phyloP scores from a whole-genome alignment of 805 yeast species.

The Spathaspora arborariae region DNA sequence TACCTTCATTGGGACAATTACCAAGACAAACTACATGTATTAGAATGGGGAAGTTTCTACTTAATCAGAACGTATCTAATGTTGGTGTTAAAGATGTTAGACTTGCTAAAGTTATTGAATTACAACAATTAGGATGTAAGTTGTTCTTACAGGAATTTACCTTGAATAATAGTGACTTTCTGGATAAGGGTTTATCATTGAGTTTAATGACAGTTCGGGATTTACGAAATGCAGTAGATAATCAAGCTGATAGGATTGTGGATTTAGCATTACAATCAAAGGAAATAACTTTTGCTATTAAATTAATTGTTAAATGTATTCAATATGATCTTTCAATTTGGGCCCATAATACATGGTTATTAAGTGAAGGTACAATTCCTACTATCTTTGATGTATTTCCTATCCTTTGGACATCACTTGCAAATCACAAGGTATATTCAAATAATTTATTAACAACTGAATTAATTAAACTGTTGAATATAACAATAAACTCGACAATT shows the following conservation, averaged over 20 bases:
- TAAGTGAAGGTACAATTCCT: conserved; percentile 18
- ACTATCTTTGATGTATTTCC: conserved; percentile 32
- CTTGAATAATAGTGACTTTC: conserved; percentile 4
- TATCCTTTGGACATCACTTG: conserved; percentile 21
- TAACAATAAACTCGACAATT: conserved; percentile 11
- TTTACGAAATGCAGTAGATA: conserved; percentile 45
- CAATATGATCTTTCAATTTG: conserved; percentile 44
- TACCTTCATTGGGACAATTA: conserved; percentile 38
- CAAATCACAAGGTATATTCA: conserved; percentile 6
- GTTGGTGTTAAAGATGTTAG: conserved; percentile 1
- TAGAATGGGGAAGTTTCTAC: conserved; percentile 33
- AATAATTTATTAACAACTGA: conserved; percentile 9
- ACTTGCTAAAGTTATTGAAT: not conserved
- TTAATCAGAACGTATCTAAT: conserved; percentile 3
- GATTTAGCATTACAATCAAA: conserved; percentile 16
- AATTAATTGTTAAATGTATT: conserved; percentile 38
- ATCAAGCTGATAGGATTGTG: conserved; percentile 32
- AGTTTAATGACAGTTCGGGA: conserved; percentile 43
- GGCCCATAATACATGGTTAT: conserved; percentile 21
- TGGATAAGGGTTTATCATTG: conserved; percentile 24
- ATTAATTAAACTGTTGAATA: conserved; percentile 15
- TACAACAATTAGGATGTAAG: conserved; percentile 5
- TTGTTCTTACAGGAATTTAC: not conserved
- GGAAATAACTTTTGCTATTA: conserved; percentile 18
- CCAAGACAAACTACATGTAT: conserved; percentile 53